Evolutionary conservation across 2,329 filamentous ascomycete species (phyloP).

Genomic region (Exophiala aquamarina): DNA sequence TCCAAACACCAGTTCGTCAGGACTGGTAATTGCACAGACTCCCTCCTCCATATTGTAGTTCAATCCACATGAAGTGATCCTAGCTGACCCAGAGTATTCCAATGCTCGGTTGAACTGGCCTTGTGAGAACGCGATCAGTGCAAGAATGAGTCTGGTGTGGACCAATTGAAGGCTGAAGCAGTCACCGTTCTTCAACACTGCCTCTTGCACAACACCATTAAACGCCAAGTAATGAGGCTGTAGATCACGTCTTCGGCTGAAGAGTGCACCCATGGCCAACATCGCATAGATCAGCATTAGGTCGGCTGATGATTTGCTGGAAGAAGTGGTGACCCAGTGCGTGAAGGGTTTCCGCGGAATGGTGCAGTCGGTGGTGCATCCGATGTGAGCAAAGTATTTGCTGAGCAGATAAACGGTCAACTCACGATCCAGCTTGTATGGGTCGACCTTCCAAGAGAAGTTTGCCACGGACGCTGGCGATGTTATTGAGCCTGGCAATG

Average conservation of each 20-base stretch:
- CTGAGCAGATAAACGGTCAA: conserved; percentile 53
- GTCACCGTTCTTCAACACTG: conserved; percentile 52
- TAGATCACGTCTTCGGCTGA: conserved; percentile 46
- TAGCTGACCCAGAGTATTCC: conserved; percentile 63
- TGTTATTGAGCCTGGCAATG: conserved; percentile 1
- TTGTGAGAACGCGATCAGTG: conserved; percentile 64
- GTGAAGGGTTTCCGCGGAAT: conserved; percentile 57
- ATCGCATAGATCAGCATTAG: conserved; percentile 62
- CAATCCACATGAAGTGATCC: conserved; percentile 59
- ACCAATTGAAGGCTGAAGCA: conserved; percentile 62
- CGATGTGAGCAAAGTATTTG: conserved; percentile 58
- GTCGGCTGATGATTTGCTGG: conserved; percentile 54
- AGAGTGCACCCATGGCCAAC: conserved; percentile 58
- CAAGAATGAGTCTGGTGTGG: conserved; percentile 66
- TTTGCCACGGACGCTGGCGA: conserved; percentile 4
- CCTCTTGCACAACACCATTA: conserved; percentile 58
- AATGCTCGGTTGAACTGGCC: conserved; percentile 61
- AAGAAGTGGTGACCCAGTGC: conserved; percentile 52
- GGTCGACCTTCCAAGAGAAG: conserved; percentile 53
- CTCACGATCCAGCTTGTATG: conserved; percentile 51
- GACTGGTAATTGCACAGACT: conserved; percentile 47
- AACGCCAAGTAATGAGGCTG: conserved; percentile 49
- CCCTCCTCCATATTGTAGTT: conserved; percentile 64
- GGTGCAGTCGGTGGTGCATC: conserved; percentile 55
- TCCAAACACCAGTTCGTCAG: conserved; percentile 54